Evolutionary conservation across 2,329 filamentous ascomycete species (phyloP), one percentile per base, ranked within the genome.

Genomic region (Corinectria fuckeliana): DNA sequence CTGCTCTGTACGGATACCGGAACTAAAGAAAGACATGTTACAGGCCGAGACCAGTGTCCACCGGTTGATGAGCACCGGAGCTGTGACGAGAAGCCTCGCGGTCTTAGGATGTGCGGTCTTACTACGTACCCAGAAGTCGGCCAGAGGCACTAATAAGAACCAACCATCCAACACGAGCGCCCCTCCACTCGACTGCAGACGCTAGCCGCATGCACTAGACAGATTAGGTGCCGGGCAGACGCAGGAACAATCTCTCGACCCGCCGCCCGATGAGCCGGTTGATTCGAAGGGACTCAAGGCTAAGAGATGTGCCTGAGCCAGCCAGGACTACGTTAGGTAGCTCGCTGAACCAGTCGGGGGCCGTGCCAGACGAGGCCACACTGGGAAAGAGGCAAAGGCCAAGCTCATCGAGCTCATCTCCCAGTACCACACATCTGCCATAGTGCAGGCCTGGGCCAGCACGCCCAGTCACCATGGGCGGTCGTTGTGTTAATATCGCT

Each of bases 221-320:
- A 60, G 65, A 66, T 68, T 70, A 51, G 60, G 57, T 60, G 39
- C 42, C 66, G 58, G 20, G 56, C 62, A 70, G 68, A 74, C 62
- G 70, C 71, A 73, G 70, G 72, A 72, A 73, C 72, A 72, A 73
- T 72, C 63, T 69, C 61, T 50, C 21, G 51, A 63, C 69, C 70
- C 70, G 67, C 67, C 62, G 54, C 42, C 65, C 65, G 66, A 67
- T 52, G 68, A 61, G 52, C 66, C 66, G 66, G 66, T 45, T 62
- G 61, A 57, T 62, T 64, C 58, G 55, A 56, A 49, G 58, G 52
- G 26, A 52, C 50, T 53, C 32, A 34, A 45, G 42, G 41, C 34
- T 18, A 54, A 45, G 28, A 26, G 36, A 49, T 11, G 28, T 18
- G 9, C 34, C 20, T 41, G 38, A 48, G 36, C 54, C 34, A 44